phyloP scores from a whole-genome alignment of 768 basidiomycete species.

The Boletus insuetus region DNA sequence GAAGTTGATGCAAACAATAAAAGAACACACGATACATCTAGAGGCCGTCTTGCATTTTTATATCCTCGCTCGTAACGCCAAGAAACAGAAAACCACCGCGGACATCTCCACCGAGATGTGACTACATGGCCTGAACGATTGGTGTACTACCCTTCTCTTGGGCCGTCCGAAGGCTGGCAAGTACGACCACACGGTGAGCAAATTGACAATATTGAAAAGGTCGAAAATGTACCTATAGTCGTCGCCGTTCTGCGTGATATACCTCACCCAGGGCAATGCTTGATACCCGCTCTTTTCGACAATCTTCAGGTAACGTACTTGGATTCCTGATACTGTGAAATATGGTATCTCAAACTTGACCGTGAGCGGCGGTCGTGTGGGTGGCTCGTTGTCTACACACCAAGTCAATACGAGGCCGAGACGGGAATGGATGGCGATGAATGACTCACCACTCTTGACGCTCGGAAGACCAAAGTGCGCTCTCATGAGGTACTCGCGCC shows the following conservation, averaged over 20 bases:
- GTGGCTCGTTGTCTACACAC: conserved; percentile 60
- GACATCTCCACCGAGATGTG: no score
- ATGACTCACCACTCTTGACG: conserved; percentile 76
- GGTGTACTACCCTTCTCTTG: conserved; percentile 71
- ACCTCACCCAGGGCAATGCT: conserved; percentile 93
- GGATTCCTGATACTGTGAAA: conserved; percentile 96
- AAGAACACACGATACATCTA: no score
- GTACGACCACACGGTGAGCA: neutral
- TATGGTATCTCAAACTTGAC: conserved; percentile 99
- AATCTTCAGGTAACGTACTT: conserved; percentile 97
- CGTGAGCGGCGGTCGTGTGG: conserved; percentile 87
- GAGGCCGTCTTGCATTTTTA: no score
- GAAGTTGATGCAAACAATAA: no score
- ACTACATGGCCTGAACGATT: conserved; percentile 37
- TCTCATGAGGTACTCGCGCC: conserved; percentile 95
- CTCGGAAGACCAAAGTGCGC: conserved; percentile 97
- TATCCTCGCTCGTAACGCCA: no score
- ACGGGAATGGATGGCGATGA: neutral
- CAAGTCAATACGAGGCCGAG: neutral
- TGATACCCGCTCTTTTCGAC: conserved; percentile 99
- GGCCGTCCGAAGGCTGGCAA: conserved; percentile 59
- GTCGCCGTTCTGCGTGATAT: conserved; percentile 89
- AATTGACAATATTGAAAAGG: neutral
- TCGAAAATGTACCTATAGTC: conserved; percentile 69
- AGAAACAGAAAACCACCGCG: no score